Conservation (phyloP, 2,329 filamentous ascomycete genomes). For the Diaporthe caulivora region DNA sequence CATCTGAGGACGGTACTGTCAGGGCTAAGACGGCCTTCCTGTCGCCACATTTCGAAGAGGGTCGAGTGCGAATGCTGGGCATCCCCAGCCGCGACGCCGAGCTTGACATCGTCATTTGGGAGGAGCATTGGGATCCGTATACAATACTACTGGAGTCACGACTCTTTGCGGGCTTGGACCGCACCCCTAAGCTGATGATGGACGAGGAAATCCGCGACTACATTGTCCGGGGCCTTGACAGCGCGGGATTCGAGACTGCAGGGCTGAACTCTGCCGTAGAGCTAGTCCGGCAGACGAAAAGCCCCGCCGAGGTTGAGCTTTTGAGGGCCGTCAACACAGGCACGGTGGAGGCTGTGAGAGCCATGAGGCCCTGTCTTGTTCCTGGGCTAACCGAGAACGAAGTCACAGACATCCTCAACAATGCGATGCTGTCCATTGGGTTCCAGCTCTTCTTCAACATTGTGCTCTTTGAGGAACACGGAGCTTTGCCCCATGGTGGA, state of each 20-base stretch:
- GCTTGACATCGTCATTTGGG: slow-evolving; percentile 69
- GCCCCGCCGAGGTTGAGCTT: slow-evolving; percentile 66
- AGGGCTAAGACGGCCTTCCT: slow-evolving; percentile 69
- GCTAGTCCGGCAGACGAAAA: slow-evolving; percentile 70
- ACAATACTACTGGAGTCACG: slow-evolving; percentile 61
- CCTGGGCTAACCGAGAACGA: slow-evolving; percentile 69
- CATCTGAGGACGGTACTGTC: slow-evolving; percentile 52
- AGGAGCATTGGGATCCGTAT: slow-evolving; percentile 76
- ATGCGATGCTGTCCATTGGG: slow-evolving; percentile 64
- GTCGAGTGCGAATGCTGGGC: slow-evolving; percentile 67
- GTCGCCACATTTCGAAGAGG: slow-evolving; percentile 71
- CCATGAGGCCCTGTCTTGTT: slow-evolving; percentile 68
- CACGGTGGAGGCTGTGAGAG: slow-evolving; percentile 70
- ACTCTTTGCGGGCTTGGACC: slow-evolving; percentile 48
- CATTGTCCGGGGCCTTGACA: slow-evolving; percentile 67
- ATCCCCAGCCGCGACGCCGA: slow-evolving; percentile 65
- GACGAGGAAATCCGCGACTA: slow-evolving; percentile 76
- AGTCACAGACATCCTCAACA: slow-evolving; percentile 67
- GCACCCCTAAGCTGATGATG: slow-evolving; percentile 64
- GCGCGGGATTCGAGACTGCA: slow-evolving; percentile 66
- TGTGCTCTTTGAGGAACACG: slow-evolving; percentile 70
- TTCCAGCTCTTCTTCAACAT: slow-evolving; percentile 73
- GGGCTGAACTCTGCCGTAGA: slow-evolving; percentile 68
- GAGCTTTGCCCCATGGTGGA: slow-evolving; percentile 66
- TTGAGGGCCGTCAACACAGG: slow-evolving; percentile 73